Base-by-base conservation (phyloP, 1,284 basidiomycete species). In the Moesziomyces aphidis region DNA sequence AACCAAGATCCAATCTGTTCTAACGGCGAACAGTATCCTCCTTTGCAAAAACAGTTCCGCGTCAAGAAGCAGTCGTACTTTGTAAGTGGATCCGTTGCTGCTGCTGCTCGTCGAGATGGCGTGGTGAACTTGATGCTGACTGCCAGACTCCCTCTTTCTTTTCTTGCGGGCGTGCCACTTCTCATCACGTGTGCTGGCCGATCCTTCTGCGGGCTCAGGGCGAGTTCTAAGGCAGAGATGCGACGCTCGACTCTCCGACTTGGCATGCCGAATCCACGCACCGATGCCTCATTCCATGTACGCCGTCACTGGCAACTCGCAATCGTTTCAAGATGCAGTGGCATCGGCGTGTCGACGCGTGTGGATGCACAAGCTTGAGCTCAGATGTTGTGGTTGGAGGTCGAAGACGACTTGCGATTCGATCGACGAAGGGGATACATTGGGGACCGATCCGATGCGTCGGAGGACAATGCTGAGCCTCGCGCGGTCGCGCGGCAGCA, bases 21-120 rank as follows among this genome's bases (percentile, higher is more conserved):
- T 77, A 54, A 79, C 77, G 61, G 56, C 52, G 53, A 47, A 50
- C 73, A 79, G 77, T 76, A 79, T 62, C 77, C 77, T 71, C 75
- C 48, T 68, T 78, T 70, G 59, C 64, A 70, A 70, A 70, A 70
- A 75, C 77, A 79, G 77, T 76, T 57, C 57, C 77, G 77, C 31
- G 65, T 79, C 61, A 79, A 79, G 68, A 79, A 79, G 68, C 64
- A 74, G 66, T 78, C 76, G 44, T 79, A 77, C 64, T 79, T 77
- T 64, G 77, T 79, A 67, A 78, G 77, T 78, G 10, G 21, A 52
- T 52, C 24, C 50, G 42, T 46, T 48, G 23, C 51, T 48, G 6
- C 51, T 22, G 23, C 22, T 48, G 13, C 8, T 46, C 23, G 21
- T 13, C 22, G 2, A 6, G 21, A 22, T 15, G 9, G 11, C 21